Evolutionary conservation across 306 rosid genomes (phyloP).

Genomic region (Prunus armeniaca): DNA sequence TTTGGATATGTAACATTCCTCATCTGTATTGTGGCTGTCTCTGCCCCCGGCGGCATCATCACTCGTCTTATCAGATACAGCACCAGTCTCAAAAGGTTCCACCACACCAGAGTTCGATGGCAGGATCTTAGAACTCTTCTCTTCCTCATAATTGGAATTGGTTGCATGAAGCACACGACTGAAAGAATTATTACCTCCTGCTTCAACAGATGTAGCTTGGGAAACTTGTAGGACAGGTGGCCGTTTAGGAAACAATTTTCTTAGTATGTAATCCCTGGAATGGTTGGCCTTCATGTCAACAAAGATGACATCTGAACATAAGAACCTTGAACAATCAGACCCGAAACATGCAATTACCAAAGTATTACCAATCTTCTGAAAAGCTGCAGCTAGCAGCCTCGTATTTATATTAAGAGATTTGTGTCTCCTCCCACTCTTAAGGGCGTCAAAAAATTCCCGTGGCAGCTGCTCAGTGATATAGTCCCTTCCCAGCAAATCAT

Average conservation of each 20-base stretch:
- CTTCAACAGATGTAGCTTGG: not conserved
- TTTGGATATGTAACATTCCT: not conserved
- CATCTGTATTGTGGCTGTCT: not conserved
- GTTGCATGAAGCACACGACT: slow-evolving; percentile 3
- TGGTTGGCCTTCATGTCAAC: slow-evolving; percentile 30
- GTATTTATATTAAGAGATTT: not conserved
- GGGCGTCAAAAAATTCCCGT: slow-evolving; percentile 17
- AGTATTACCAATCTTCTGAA: slow-evolving; percentile 44
- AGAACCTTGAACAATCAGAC: slow-evolving; percentile 4
- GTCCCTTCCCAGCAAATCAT: slow-evolving; percentile 17
- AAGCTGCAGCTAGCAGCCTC: slow-evolving; percentile 43
- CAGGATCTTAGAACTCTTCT: not conserved
- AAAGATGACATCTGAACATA: slow-evolving; percentile 35
- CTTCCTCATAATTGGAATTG: not conserved
- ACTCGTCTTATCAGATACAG: not conserved
- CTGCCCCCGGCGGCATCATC: not conserved
- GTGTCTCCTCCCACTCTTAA: slow-evolving; percentile 19
- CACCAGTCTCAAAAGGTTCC: not conserved
- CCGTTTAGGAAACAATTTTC: slow-evolving; percentile 31
- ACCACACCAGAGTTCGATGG: slow-evolving; percentile 8
- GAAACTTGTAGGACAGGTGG: not conserved
- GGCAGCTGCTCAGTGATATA: slow-evolving; percentile 32
- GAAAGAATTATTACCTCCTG: slow-evolving; percentile 4
- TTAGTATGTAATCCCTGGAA: slow-evolving; percentile 17
- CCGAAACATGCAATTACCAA: slow-evolving; percentile 40